A percentile compares a stretch with the other conserved stretches of the same genome.
Evolutionary conservation across 805 yeast genomes (phyloP).

Genomic region (Saccharomycopsis malanga): DNA sequence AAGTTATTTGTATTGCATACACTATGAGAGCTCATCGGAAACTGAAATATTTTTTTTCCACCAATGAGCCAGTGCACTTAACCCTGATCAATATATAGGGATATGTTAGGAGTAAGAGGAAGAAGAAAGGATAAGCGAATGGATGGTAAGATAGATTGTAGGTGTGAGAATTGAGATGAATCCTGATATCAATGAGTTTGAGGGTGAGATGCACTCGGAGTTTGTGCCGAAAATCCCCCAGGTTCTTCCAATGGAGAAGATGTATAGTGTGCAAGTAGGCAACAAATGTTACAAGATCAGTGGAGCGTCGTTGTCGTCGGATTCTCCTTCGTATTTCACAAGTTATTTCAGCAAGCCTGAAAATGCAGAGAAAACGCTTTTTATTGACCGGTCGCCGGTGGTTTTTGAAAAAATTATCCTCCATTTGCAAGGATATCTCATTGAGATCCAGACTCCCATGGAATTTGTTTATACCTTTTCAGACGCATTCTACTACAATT

Average conservation of each 20-base stretch:
- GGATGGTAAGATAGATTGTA: background rate
- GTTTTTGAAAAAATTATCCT: slow-evolving; percentile 58
- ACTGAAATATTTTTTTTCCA: background rate
- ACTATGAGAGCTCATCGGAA: background rate
- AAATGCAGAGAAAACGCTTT: slow-evolving; percentile 33
- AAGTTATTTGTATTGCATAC: background rate
- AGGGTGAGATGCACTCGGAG: slow-evolving; percentile 9
- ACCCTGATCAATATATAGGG: too few relatives aligned
- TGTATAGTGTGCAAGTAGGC: slow-evolving; percentile 69
- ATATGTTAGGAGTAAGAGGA: too few relatives aligned
- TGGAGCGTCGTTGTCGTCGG: slow-evolving; percentile 81
- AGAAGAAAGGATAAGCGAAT: too few relatives aligned
- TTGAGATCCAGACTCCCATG: slow-evolving; percentile 51
- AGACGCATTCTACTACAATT: slow-evolving; percentile 67
- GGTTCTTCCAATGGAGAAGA: slow-evolving; percentile 59
- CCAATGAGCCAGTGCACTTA: background rate
- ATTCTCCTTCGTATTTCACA: slow-evolving; percentile 86
- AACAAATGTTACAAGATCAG: slow-evolving; percentile 47
- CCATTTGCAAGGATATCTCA: slow-evolving; percentile 77
- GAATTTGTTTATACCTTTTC: slow-evolving; percentile 55
- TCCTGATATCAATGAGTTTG: background rate
- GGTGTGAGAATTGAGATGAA: background rate
- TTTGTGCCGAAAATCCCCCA: slow-evolving; percentile 34
- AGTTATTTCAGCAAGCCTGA: slow-evolving; percentile 41
- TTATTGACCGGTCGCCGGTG: slow-evolving; percentile 67